Evolutionary conservation across 495 filamentous ascomycete species (phyloP), one percentile per base, ranked within the genome.

Genomic region (Aspergillus haitiensis): DNA sequence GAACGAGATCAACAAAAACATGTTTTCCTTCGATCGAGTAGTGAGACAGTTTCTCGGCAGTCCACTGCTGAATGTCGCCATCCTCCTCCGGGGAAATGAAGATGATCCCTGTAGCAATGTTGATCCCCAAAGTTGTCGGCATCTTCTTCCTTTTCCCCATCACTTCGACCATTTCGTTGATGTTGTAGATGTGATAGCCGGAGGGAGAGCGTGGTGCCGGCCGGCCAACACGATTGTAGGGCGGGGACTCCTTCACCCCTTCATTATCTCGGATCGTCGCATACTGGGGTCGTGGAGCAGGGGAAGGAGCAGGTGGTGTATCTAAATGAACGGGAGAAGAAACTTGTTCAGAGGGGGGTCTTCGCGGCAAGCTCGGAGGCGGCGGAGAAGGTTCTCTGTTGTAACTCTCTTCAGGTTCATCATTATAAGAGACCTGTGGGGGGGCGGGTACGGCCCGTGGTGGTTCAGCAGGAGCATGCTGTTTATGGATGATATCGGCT

Each of bases 21-120:
- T 98, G 94, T 70, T 99, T 99, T 13, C 93, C 93, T 78, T 99
- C 94, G 47, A 95, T 90, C 10, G 91, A 96, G 75, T 99, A 98
- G 71, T 96, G 89, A 13, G 86, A 90, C 72, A 99, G 85, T 70
- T 91, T 93, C 35, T 97, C 91, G 0, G 92, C 92, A 0, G 86
- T 87, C 94, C 94, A 99, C 70, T 96, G 93, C 67, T 95, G 86
- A 60, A 88, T 86, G 8, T 87, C 86, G 8, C 90, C 92, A 67
- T 95, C 91, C 57, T 87, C 90, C 70, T 97, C 94, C 0, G 95
- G 92, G 0, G 93, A 85, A 52, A 99, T 91, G 76, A 96, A 88
- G 58, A 99, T 93, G 10, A 88, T 84, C 40, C 92, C 92, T 0
- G 91, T 94, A 27, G 84, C 86, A 48, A 91, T 73, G 67, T 97